Conservation (phyloP, 129 eudicot genomes). For the Flaveria sonorensis region DNA sequence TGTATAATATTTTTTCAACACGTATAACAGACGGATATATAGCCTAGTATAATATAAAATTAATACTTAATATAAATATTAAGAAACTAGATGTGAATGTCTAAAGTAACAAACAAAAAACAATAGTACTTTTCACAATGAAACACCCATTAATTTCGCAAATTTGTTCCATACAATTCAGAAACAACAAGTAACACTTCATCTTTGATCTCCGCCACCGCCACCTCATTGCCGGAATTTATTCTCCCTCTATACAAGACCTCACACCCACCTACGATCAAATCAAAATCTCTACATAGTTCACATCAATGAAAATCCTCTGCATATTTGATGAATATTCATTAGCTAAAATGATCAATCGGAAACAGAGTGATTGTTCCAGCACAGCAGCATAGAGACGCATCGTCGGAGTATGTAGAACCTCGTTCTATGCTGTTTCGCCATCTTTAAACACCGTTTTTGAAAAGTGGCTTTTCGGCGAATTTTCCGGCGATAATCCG, state of each 20-base stretch:
- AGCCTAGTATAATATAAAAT: no score
- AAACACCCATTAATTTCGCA: background rate
- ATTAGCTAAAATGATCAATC: conserved; percentile 14
- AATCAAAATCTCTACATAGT: background rate
- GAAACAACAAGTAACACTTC: background rate
- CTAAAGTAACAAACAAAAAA: no score
- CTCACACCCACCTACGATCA: background rate
- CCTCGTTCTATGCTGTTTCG: conserved; percentile 24
- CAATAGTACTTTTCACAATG: no score
- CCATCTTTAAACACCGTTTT: conserved; percentile 14
- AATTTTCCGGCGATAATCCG: conserved; percentile 13
- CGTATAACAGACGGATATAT: no score
- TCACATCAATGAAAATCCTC: background rate
- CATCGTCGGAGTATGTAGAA: conserved; percentile 29
- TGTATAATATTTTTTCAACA: no score
- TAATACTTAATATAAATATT: no score
- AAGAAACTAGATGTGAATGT: no score
- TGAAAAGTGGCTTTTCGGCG: conserved; percentile 23
- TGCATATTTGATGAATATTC: background rate
- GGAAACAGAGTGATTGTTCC: conserved; percentile 24
- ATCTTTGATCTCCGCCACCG: background rate
- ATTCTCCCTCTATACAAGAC: no score
- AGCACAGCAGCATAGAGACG: conserved; percentile 25
- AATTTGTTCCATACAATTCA: background rate
- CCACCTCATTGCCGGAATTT: background rate